Evolutionary conservation across 2,329 filamentous ascomycete genomes (phyloP).

Genomic region (Annulohypoxylon truncatum): DNA sequence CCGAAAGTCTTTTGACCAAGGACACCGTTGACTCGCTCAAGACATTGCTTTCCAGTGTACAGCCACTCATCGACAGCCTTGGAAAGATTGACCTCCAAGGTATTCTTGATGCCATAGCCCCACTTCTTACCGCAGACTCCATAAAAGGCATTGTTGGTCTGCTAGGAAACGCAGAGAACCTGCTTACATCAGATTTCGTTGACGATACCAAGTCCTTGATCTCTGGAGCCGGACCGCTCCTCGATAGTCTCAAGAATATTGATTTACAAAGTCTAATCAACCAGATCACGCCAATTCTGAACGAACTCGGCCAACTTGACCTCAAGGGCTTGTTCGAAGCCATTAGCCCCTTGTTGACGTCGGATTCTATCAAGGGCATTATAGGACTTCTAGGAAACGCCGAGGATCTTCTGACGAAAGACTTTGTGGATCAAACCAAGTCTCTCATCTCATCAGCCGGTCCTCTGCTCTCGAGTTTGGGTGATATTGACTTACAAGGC

Average conservation of each 20-base stretch:
- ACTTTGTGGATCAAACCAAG: slow-evolving; percentile 48
- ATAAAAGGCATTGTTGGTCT: slow-evolving; percentile 48
- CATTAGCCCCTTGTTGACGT: slow-evolving; percentile 51
- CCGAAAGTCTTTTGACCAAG: slow-evolving; percentile 52
- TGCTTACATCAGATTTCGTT: slow-evolving; percentile 46
- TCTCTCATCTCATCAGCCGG: slow-evolving; percentile 45
- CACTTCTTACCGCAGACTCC: slow-evolving; percentile 51
- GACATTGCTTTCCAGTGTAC: slow-evolving; percentile 41
- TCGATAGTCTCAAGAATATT: slow-evolving; percentile 48
- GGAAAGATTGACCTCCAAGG: slow-evolving; percentile 51
- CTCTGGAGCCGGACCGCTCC: slow-evolving; percentile 45
- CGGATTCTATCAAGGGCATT: slow-evolving; percentile 50
- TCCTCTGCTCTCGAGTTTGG: slow-evolving; percentile 43
- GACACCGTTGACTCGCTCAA: slow-evolving; percentile 43
- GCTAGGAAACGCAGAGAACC: slow-evolving; percentile 47
- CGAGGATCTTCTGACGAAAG: slow-evolving; percentile 46
- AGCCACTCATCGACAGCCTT: slow-evolving; percentile 50
- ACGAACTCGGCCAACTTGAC: slow-evolving; percentile 47
- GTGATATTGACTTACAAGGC: slow-evolving; percentile 51
- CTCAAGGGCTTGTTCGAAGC: slow-evolving; percentile 49
- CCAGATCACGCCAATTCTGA: slow-evolving; percentile 48
- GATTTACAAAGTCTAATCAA: slow-evolving; percentile 50
- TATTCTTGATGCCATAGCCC: slow-evolving; percentile 51
- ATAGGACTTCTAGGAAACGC: slow-evolving; percentile 51
- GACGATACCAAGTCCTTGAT: slow-evolving; percentile 46